phyloP scores from a whole-genome alignment of 306 rosid genomes.

The Quercus agrifolia region DNA sequence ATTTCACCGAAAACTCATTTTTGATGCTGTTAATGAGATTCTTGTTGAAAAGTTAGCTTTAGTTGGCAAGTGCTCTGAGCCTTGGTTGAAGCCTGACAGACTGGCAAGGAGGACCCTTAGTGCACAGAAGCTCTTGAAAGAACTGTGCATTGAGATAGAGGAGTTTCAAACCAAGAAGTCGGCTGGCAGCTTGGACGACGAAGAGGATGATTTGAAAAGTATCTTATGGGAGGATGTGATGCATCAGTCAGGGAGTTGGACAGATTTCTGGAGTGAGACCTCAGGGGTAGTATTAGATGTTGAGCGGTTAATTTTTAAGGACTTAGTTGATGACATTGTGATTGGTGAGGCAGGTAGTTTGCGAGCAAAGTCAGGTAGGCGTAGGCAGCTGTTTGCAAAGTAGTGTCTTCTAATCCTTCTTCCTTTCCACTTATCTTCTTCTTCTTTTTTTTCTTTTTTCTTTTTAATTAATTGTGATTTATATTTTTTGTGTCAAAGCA shows the following conservation, averaged over 20 bases:
- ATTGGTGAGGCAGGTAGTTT: slow-evolving; percentile 60
- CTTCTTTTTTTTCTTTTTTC: neutral
- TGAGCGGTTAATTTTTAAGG: slow-evolving; percentile 78
- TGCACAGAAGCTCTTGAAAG: slow-evolving; percentile 84
- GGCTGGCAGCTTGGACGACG: slow-evolving; percentile 38
- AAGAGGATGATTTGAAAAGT: slow-evolving; percentile 50
- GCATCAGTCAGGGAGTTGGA: slow-evolving; percentile 56
- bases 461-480: slow-evolving; percentile 8
- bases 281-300: slow-evolving; percentile 65
- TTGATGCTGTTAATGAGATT: slow-evolving; percentile 82
- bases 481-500: slow-evolving; percentile 16
- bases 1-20: slow-evolving; percentile 68
- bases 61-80: slow-evolving; percentile 37
- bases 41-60: slow-evolving; percentile 48
- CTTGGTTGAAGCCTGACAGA: slow-evolving; percentile 53
- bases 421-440: neutral
- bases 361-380: slow-evolving; percentile 57
- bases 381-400: slow-evolving; percentile 60
- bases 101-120: slow-evolving; percentile 54
- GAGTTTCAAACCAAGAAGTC: slow-evolving; percentile 55
- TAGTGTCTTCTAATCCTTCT: slow-evolving; percentile 26
- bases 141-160: slow-evolving; percentile 66
- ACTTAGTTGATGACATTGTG: slow-evolving; percentile 69
- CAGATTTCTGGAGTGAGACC: slow-evolving; percentile 47
- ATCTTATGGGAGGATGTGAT: slow-evolving; percentile 59